Base-by-base conservation (phyloP, 2,329 filamentous ascomycete genomes). In the Alternaria infectoria region DNA sequence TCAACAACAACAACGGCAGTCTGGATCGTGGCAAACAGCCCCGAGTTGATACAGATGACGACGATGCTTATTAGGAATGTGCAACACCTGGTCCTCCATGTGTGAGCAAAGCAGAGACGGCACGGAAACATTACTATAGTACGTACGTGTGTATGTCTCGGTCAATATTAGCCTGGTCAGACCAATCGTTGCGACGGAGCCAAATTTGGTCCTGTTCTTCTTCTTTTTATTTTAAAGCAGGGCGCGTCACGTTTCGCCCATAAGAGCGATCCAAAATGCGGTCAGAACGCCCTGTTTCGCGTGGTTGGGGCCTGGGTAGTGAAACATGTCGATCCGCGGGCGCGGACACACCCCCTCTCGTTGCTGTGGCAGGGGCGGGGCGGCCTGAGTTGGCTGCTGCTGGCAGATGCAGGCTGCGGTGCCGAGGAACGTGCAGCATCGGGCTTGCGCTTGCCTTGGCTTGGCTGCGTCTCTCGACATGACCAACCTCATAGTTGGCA, bases 21-120 rank as follows among this genome's bases (percentile, higher is more conserved):
- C 64, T 50, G 25, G 49, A 56, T 44, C 54, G 50, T 45, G 60
- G 54, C 26, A 69, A 56, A 21, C 67, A 69, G 23, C 23, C 69
- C 17, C 63, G 64, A 21, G 66, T 57, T 44, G 68, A 71, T 15
- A 67, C 69, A 21, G 66, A 70, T 60, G 65, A 71, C 25, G 65
- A 69, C 23, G 64, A 66, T 19, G 64, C 25, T 15, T 68, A 54
- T 52, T 68, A 32, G 64, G 23, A 43, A 13, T 46, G 0, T 40
- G 11, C 12, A 44, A n/a, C 36, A 43, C 10, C 46, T 43, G 32
- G 26, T 56, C 55, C 40, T 47, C 28, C 45, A 49, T 26, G 32
- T 25, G 30, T 45, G 25, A 54, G 46, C 21, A 56, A 40, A 40
- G 36, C 36, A 40, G 36, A 40, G 36, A 60, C 47, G 47, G 56